Evolutionary conservation across 2,329 filamentous ascomycete genomes (phyloP).

Genomic region (Chaetomiaceae sp.): DNA sequence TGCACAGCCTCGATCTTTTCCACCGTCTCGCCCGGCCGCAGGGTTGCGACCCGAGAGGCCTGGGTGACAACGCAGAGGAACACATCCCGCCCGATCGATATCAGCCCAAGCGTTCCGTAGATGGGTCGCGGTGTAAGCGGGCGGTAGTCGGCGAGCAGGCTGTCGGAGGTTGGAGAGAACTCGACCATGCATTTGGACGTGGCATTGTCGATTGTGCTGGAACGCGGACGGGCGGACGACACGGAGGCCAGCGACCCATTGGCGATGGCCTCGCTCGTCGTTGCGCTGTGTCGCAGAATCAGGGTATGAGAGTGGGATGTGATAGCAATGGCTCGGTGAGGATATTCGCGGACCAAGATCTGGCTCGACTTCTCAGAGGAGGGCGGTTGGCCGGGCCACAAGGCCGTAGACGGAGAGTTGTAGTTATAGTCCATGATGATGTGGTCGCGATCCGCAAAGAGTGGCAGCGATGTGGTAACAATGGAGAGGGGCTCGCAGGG

Average conservation of each 20-base stretch:
- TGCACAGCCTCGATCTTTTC: constrained; percentile 82
- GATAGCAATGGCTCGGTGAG: constrained; percentile 82
- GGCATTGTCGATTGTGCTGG: constrained; percentile 39
- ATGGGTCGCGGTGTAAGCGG: constrained; percentile 68
- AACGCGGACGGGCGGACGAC: constrained; percentile 42
- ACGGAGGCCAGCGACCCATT: constrained; percentile 57
- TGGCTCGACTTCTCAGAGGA: constrained; percentile 62
- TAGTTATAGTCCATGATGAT: constrained; percentile 49
- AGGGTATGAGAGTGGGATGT: constrained; percentile 74
- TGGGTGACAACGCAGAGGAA: constrained; percentile 88
- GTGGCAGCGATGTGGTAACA: constrained; percentile 5
- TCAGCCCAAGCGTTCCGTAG: constrained; percentile 82
- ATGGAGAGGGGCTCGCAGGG: background rate
- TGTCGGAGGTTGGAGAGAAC: constrained; percentile 61
- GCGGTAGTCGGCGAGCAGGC: constrained; percentile 72
- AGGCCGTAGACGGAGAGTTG: constrained; percentile 34
- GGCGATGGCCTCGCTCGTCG: constrained; percentile 54
- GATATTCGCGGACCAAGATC: constrained; percentile 80
- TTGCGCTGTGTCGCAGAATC: constrained; percentile 74
- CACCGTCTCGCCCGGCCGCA: constrained; percentile 83
- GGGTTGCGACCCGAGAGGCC: constrained; percentile 70
- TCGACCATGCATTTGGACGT: constrained; percentile 79
- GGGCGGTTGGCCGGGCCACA: constrained; percentile 45
- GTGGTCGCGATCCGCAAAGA: constrained; percentile 8
- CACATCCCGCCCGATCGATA: constrained; percentile 77